A percentile compares a stretch with the other conserved stretches of the same genome.
These are phyloP conservation scores for Ascocoryne sarcoides DNA, from an alignment of 2,329 filamentous ascomycete species.

Conservation along the genomic window DNA sequence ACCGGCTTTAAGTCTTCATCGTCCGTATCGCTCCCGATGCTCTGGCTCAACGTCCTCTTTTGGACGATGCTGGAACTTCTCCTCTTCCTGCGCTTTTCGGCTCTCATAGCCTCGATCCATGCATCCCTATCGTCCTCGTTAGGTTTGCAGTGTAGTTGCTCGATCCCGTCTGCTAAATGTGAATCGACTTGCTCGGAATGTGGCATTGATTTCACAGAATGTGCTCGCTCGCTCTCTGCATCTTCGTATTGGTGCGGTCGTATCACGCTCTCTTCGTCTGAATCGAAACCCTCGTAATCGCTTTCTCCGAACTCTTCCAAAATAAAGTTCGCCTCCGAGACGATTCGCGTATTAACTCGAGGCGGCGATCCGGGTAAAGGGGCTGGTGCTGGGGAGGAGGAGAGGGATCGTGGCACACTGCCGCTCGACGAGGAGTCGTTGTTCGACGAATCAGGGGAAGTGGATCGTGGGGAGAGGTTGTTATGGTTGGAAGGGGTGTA, in stretches of 20 bases:
- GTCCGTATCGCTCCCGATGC: conserved; percentile 29
- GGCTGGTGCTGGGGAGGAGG: conserved; percentile 14
- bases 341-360: conserved; percentile 5
- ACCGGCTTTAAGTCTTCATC: conserved; percentile 27
- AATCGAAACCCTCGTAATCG: conserved; percentile 24
- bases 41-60: conserved; percentile 26
- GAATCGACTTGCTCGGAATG: conserved; percentile 17
- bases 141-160: conserved; percentile 18
- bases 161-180: conserved; percentile 12
- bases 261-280: conserved; percentile 22
- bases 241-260: conserved; percentile 28
- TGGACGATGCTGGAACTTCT: conserved; percentile 24
- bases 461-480: conserved; percentile 33
- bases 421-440: conserved; percentile 17
- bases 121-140: conserved; percentile 19
- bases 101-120: conserved; percentile 18
- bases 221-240: conserved; percentile 23
- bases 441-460: conserved; percentile 28
- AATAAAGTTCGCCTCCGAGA: conserved; percentile 24
- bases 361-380: conserved; percentile 5
- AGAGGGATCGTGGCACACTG: conserved; percentile 21
- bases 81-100: conserved; percentile 23
- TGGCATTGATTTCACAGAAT: conserved; percentile 11
- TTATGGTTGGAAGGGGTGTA: conserved; percentile 29
- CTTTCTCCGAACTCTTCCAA: conserved; percentile 24